Conservation (phyloP, 805 yeast genomes). For the Candida sonorensis region DNA sequence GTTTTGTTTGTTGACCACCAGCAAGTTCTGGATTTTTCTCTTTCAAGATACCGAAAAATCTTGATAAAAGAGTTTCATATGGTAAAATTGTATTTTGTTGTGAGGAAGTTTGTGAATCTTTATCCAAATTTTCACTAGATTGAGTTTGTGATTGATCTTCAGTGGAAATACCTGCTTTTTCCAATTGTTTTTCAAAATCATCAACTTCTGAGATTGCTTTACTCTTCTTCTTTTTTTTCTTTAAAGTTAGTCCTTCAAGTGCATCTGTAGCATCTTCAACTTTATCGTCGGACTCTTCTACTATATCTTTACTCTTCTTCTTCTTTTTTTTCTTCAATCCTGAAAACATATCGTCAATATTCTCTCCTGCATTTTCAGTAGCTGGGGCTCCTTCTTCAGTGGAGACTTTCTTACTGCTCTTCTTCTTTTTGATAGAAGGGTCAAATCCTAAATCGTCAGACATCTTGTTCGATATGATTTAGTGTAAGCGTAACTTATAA, state of each 20-base stretch:
- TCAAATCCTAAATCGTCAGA: conserved; percentile 57
- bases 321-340: conserved; percentile 85
- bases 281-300: conserved; percentile 26
- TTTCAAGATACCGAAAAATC: conserved; percentile 82
- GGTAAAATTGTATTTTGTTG: conserved; percentile 37
- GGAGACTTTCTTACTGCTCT: conserved; percentile 32
- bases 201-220: conserved; percentile 49
- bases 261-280: conserved; percentile 47
- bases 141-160: conserved; percentile 19
- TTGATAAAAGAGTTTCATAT: conserved; percentile 68
- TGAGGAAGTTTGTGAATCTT: conserved; percentile 25
- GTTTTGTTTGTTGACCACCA: conserved; percentile 90
- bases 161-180: conserved; percentile 79
- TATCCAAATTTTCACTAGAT: too few species aligned
- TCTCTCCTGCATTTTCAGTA: too few species aligned
- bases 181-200: conserved; percentile 85
- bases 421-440: conserved; percentile 76
- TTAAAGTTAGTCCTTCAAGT: conserved; percentile 63
- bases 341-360: conserved; percentile 59
- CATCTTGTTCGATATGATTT: conserved; percentile 9
- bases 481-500: too few species aligned
- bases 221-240: conserved; percentile 78
- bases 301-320: conserved; percentile 56
- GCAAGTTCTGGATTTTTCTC: conserved; percentile 97
- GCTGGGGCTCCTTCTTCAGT: conserved; percentile 33